Conservation (phyloP, 768 basidiomycete genomes). For the Cyclocybe cylindracea region DNA sequence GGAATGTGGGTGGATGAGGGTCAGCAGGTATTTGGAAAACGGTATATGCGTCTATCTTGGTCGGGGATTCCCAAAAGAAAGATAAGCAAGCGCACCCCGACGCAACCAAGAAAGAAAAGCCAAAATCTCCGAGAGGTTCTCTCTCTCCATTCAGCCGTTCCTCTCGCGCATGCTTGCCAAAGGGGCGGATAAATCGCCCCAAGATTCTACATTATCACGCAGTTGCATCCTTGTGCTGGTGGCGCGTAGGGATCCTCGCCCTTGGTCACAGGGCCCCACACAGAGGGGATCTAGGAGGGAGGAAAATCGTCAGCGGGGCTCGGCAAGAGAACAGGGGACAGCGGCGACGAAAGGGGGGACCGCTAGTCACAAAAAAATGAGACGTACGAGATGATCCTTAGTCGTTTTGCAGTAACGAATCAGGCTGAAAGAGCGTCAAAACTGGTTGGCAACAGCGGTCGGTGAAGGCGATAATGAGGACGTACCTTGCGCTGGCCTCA, state of each 20-base stretch:
- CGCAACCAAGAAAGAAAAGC: slow-evolving; percentile 7
- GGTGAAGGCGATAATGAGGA: slow-evolving; percentile 14
- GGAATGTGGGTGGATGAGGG: slow-evolving; percentile 16
- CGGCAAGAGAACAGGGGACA: slow-evolving; percentile 14
- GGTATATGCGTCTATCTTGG: slow-evolving; percentile 18
- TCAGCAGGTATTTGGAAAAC: slow-evolving; percentile 16
- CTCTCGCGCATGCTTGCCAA: neutral
- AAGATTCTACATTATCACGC: slow-evolving; percentile 64
- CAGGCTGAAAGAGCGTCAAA: slow-evolving; percentile 48
- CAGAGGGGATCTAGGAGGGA: slow-evolving; percentile 73
- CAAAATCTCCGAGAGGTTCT: slow-evolving; percentile 4
- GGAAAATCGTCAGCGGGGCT: slow-evolving; percentile 3
- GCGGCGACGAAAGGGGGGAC: neutral
- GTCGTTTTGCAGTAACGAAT: slow-evolving; percentile 95
- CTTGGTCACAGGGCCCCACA: slow-evolving; percentile 92
- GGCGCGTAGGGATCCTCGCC: slow-evolving; percentile 93
- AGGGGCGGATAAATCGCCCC: neutral
- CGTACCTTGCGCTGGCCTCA: slow-evolving; percentile 86
- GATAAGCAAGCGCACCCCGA: slow-evolving; percentile 9
- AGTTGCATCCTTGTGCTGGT: slow-evolving; percentile 72
- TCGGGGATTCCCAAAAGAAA: slow-evolving; percentile 2
- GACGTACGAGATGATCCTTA: slow-evolving; percentile 84
- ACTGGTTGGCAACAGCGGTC: neutral
- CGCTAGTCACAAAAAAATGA: neutral
- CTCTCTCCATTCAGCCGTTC: slow-evolving; percentile 8